Evolutionary conservation across 2,329 filamentous ascomycete species (phyloP), one percentile per base, ranked within the genome.

Genomic region (Pseudogymnoascus sp.): DNA sequence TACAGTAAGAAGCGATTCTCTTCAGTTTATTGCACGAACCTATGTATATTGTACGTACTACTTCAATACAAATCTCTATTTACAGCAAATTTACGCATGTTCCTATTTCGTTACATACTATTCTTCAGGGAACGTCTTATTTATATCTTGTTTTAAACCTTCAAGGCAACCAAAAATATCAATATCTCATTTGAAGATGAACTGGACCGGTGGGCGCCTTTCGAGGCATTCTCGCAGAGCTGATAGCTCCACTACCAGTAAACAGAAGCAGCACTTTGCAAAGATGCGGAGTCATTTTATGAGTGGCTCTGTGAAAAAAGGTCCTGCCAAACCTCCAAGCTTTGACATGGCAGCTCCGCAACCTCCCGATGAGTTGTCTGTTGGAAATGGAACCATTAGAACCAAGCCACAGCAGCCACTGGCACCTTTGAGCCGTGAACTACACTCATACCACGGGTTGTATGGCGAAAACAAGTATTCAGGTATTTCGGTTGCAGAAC

Each of bases 161-260:
- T 19, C 26, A 31, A 13, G 26, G 10, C 50, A 19, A 10, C 10
- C 10, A 15, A 33, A 33, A 33, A 35, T 35, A 33, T 57, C 9
- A 13, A 21, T 19, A 57, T 35, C 17, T n/a, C 28, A 19, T 33
- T 57, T 4, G 50, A 57, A 57, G 50, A 82, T 82, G 79, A 82
- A 82, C 68, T 82, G 79, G 79, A 81, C 78, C 2, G 79, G 80
- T 66, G 78, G 78, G 28, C 78, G 73, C 59, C 73, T 81, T 44
- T 74, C 76, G 42, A 78, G 78, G 64, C 75, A 78, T 68, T 75
- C 74, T 64, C 76, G 71, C 38, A 70, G 69, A 40, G 69, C 72
- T 64, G 72, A 71, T 62, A 77, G 75, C 47, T 70, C 73, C 19
- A 67, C 73, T 23, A 69, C 74, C 33, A 70, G 72, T n/a, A 74